Percentiles rank a stretch among this genome's conserved stretches.
Evolutionary conservation across 352 stramenopile species (phyloP).

Genomic region (Globisporangium perplexum): DNA sequence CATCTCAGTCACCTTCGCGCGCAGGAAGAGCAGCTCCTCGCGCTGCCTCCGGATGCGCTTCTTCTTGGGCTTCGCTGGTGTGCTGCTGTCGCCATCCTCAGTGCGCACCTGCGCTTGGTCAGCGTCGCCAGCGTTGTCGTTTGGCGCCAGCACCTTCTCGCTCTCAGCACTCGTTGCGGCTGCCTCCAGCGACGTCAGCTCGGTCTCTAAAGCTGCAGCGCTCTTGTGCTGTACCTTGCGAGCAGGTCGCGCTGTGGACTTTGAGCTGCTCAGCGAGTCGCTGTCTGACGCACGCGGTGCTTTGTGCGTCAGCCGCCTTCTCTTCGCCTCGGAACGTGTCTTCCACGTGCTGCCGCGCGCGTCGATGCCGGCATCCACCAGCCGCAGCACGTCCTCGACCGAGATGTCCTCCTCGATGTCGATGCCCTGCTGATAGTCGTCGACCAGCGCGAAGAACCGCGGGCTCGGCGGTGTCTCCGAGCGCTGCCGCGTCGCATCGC

Average conservation of each 20-base stretch:
- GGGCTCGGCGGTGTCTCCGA: background rate
- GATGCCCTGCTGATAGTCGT: background rate
- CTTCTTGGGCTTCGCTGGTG: conserved; percentile 6
- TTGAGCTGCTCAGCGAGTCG: too few relatives aligned
- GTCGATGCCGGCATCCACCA: background rate
- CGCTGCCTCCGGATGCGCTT: conserved; percentile 10
- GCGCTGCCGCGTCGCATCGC: background rate
- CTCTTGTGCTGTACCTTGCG: too few relatives aligned
- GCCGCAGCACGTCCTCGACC: conserved; percentile 4
- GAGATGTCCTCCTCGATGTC: conserved; percentile 4
- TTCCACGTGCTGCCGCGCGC: background rate
- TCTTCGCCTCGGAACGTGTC: background rate
- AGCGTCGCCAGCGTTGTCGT: background rate
- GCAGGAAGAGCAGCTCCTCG: conserved; percentile 8
- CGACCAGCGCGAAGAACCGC: conserved; percentile 3
- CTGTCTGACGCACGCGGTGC: too few relatives aligned
- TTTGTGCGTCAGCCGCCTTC: background rate
- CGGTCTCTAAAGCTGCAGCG: too few relatives aligned
- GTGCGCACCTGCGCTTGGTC: background rate
- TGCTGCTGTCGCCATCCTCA: background rate
- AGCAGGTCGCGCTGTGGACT: too few relatives aligned
- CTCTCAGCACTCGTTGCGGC: too few relatives aligned
- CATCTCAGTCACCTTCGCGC: conserved; percentile 10
- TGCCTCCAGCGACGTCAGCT: too few relatives aligned
- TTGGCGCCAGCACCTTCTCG: background rate